Evolutionary conservation across 805 yeast species (phyloP).

Genomic region (Starmerella sp.): DNA sequence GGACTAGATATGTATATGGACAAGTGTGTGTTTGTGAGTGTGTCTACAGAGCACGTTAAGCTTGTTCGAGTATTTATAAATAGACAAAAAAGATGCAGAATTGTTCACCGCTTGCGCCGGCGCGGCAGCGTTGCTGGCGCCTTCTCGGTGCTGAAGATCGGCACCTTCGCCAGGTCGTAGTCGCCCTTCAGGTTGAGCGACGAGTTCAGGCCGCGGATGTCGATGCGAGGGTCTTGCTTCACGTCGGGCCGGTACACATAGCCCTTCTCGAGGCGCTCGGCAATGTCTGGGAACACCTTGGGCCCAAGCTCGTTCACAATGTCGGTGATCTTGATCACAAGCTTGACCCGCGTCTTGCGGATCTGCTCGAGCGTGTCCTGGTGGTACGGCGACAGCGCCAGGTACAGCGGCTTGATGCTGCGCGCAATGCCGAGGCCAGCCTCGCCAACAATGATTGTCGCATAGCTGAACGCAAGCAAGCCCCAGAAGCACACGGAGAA

Average conservation of each 20-base stretch:
- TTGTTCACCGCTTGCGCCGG: not conserved
- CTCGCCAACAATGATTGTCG: slow-evolving; percentile 88
- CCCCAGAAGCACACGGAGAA: slow-evolving; percentile 16
- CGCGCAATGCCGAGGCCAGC: slow-evolving; percentile 82
- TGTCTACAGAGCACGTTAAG: not conserved
- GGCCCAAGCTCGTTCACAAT: slow-evolving; percentile 75
- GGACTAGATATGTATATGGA: slow-evolving; percentile 35
- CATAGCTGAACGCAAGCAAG: slow-evolving; percentile 46
- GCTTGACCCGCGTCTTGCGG: slow-evolving; percentile 46
- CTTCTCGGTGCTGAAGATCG: slow-evolving; percentile 19
- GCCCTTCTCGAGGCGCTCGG: slow-evolving; percentile 17
- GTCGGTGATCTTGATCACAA: slow-evolving; percentile 66
- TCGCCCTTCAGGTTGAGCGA: slow-evolving; percentile 19
- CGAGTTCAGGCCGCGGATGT: slow-evolving; percentile 18
- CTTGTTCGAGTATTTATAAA: not conserved
- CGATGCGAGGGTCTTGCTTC: slow-evolving; percentile 22
- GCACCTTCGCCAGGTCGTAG: slow-evolving; percentile 23
- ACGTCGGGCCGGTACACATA: slow-evolving; percentile 13
- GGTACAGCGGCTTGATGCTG: slow-evolving; percentile 66
- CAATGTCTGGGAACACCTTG: slow-evolving; percentile 75
- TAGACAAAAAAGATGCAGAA: not conserved
- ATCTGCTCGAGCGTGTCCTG: slow-evolving; percentile 39
- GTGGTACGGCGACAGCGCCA: slow-evolving; percentile 33
- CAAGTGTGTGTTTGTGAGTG: not conserved
- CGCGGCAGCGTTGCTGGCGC: slow-evolving; percentile 15